A percentile compares a stretch with the other conserved stretches of the same genome.
These are phyloP conservation scores for Entelexis paramagnoliae DNA, from an alignment of 1,139 yeast species.

Conservation along the genomic window DNA sequence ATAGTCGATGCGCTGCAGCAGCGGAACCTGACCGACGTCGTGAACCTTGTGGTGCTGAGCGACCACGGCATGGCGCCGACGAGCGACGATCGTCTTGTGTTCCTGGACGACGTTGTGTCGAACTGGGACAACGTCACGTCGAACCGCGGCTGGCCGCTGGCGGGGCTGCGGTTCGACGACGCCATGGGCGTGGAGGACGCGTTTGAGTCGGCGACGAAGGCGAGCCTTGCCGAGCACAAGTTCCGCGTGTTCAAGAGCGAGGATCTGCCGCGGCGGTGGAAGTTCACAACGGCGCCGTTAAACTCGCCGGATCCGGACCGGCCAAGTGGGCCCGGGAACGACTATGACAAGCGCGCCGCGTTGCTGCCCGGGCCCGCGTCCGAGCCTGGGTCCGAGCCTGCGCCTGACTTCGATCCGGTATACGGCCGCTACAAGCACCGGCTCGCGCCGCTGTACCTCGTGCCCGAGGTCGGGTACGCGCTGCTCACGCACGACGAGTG, in stretches of 20 bases:
- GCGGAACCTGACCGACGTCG: slow-evolving; percentile 53
- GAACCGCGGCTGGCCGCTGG: slow-evolving; percentile 83
- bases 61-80: slow-evolving; percentile 96
- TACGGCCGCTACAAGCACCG: slow-evolving; percentile 45
- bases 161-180: slow-evolving; percentile 54
- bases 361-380: too few relatives aligned
- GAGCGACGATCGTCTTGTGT: slow-evolving; percentile 49
- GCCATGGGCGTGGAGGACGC: slow-evolving; percentile 34
- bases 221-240: slow-evolving; percentile 17
- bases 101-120: slow-evolving; percentile 53
- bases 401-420: slow-evolving; percentile 9
- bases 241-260: slow-evolving; percentile 44
- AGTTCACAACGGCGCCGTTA: slow-evolving; percentile 48
- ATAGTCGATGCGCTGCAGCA: slow-evolving; percentile 40
- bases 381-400: not conserved
- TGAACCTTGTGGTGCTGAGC: slow-evolving; percentile 67
- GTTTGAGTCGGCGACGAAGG: slow-evolving; percentile 25
- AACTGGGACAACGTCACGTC: slow-evolving; percentile 46
- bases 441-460: slow-evolving; percentile 74
- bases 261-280: slow-evolving; percentile 53
- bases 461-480: slow-evolving; percentile 74
- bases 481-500: slow-evolving; percentile 55
- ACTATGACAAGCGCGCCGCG: not conserved
- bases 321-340: slow-evolving; percentile 4
- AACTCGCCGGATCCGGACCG: not conserved